These are phyloP conservation scores for Tuber borchii DNA, from an alignment of 495 filamentous ascomycete species.

Conservation along the genomic window DNA sequence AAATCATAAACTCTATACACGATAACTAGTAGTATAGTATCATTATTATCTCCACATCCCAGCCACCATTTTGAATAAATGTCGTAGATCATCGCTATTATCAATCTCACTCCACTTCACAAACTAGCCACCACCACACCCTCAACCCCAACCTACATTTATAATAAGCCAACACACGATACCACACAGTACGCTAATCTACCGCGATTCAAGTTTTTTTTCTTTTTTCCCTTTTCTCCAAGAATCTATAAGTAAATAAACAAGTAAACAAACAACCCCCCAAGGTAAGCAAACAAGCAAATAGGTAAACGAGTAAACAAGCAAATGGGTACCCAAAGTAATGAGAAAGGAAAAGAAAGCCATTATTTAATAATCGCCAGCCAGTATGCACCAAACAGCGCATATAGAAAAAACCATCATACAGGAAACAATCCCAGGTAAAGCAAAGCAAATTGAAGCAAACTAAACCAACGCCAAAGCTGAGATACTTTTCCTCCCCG, in stretches of 20 bases:
- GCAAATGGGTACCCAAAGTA: neutral
- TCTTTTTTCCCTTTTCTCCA: neutral
- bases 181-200: neutral
- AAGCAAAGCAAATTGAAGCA: neutral
- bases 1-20: neutral
- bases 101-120: neutral
- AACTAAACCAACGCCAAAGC: neutral
- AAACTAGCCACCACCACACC: neutral
- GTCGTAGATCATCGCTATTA: neutral
- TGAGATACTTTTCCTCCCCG: neutral
- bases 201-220: neutral
- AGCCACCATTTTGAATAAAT: neutral
- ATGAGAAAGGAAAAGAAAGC: neutral
- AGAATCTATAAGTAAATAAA: neutral
- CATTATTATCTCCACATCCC: neutral
- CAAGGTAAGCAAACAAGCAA: neutral
- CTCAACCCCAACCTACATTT: neutral
- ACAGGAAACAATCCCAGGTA: neutral
- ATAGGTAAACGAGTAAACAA: neutral
- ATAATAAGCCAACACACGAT: neutral
- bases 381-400: neutral
- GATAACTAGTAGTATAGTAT: neutral
- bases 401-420: neutral
- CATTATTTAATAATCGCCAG: neutral
- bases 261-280: neutral